A percentile compares a stretch with the other conserved stretches of the same genome.
Evolutionary conservation across 83 land plant species (phyloP).

Genomic region (Picea mariana): DNA sequence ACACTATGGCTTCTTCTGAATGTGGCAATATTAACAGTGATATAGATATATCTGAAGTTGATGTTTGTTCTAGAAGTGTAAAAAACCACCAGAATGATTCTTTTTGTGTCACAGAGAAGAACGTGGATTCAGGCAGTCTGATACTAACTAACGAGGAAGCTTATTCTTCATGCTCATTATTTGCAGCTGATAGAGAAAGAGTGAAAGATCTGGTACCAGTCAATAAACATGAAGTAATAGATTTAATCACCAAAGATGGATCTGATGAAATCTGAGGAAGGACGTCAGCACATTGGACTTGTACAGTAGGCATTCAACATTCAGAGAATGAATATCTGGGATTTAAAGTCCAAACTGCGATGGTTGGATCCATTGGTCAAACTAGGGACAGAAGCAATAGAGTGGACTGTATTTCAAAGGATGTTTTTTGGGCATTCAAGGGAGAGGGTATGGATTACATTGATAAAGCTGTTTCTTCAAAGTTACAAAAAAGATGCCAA

Average conservation of each 20-base stretch:
- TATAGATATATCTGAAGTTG: background rate
- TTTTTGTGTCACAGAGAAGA: background rate
- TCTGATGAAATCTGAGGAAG: background rate
- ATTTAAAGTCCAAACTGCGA: background rate
- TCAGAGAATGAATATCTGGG: background rate
- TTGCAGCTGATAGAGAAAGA: background rate
- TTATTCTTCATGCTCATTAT: background rate
- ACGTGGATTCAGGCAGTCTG: background rate
- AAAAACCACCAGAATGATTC: background rate
- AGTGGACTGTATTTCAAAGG: background rate
- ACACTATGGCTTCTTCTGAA: conserved; percentile 29
- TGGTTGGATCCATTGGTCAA: background rate
- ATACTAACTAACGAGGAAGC: background rate
- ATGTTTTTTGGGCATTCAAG: background rate
- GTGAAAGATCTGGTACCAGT: background rate
- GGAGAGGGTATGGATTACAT: background rate
- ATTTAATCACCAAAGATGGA: background rate
- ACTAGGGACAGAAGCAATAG: background rate
- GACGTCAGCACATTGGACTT: background rate
- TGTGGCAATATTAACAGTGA: background rate
- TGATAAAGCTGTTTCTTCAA: conserved; percentile 7
- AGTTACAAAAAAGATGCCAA: background rate
- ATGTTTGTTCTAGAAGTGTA: background rate
- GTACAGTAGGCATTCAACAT: background rate
- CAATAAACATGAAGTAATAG: background rate